phyloP scores from a whole-genome alignment of 192 early-diverging fungal genomes.

The Linnemannia elongata region DNA sequence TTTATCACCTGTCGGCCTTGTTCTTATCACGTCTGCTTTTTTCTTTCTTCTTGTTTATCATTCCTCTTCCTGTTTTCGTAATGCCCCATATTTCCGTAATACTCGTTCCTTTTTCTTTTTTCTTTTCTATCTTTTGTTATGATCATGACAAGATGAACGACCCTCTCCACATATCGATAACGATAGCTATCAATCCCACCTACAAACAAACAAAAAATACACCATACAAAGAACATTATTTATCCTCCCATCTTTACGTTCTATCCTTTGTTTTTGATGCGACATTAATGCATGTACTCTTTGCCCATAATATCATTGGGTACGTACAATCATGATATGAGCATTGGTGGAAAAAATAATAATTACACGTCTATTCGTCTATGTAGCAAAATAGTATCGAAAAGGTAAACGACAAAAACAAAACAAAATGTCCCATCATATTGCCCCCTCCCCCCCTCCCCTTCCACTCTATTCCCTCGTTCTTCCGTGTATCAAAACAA shows the following conservation, averaged over 20 bases:
- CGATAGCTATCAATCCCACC: not conserved
- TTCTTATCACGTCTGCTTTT: not conserved
- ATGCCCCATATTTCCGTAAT: constrained; percentile 1
- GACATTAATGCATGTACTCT: too few species aligned
- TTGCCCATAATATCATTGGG: too few species aligned
- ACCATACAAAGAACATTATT: too few species aligned
- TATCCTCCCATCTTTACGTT: too few species aligned
- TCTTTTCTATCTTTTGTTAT: not conserved
- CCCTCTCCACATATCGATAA: not conserved
- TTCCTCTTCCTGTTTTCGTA: not conserved
- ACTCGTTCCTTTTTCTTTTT: not conserved
- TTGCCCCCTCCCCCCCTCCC: not conserved
- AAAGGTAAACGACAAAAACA: too few species aligned
- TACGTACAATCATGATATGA: too few species aligned
- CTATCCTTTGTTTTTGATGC: too few species aligned
- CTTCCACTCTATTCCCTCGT: not conserved
- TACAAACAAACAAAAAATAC: too few species aligned
- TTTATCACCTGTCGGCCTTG: not conserved
- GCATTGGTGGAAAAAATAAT: too few species aligned
- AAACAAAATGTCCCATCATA: too few species aligned
- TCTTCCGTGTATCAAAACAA: not conserved
- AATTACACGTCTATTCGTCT: too few species aligned
- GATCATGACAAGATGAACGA: not conserved
- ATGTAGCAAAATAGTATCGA: too few species aligned
- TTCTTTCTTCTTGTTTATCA: not conserved